phyloP scores from a whole-genome alignment of 805 yeast genomes.

The Saturnispora dispora region DNA sequence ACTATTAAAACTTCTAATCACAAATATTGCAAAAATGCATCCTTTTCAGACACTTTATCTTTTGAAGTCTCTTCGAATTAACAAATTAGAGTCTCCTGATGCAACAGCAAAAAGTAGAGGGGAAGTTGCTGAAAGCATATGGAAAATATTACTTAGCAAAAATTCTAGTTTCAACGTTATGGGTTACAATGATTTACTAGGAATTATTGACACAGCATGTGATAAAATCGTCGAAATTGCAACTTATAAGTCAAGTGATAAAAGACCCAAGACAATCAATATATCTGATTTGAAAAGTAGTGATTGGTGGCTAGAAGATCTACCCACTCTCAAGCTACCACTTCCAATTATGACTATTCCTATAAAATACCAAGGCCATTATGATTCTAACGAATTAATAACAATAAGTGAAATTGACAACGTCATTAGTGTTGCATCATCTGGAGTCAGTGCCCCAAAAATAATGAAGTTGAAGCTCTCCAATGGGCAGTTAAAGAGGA shows the following conservation, averaged over 20 bases:
- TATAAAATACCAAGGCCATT: slow-evolving; percentile 36
- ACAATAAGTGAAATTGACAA: slow-evolving; percentile 37
- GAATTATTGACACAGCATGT: slow-evolving; percentile 43
- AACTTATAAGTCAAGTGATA: slow-evolving; percentile 33
- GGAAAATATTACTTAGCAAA: slow-evolving; percentile 29
- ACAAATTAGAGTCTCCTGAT: slow-evolving; percentile 29
- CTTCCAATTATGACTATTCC: slow-evolving; percentile 52
- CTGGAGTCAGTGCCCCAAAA: slow-evolving; percentile 87
- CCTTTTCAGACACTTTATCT: slow-evolving; percentile 70
- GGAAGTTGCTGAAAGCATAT: slow-evolving; percentile 42
- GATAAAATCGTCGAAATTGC: slow-evolving; percentile 45
- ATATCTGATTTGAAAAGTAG: slow-evolving; percentile 23
- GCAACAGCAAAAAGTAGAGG: slow-evolving; percentile 36
- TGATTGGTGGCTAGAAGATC: slow-evolving; percentile 45
- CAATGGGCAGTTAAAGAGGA: slow-evolving; percentile 49
- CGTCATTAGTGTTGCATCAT: slow-evolving; percentile 50
- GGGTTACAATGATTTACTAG: slow-evolving; percentile 22
- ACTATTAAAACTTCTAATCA: slow-evolving; percentile 30
- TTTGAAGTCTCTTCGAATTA: slow-evolving; percentile 44
- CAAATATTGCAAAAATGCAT: slow-evolving; percentile 39
- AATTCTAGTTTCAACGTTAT: slow-evolving; percentile 7
- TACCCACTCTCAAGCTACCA: slow-evolving; percentile 46
- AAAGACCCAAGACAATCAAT: slow-evolving; percentile 26
- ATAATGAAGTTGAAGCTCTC: slow-evolving; percentile 47
- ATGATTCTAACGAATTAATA: slow-evolving; percentile 21